A percentile compares a stretch with the other conserved stretches of the same genome.
Evolutionary conservation across 2,329 filamentous ascomycete species (phyloP).

Genomic region (Alternaria sp.): DNA sequence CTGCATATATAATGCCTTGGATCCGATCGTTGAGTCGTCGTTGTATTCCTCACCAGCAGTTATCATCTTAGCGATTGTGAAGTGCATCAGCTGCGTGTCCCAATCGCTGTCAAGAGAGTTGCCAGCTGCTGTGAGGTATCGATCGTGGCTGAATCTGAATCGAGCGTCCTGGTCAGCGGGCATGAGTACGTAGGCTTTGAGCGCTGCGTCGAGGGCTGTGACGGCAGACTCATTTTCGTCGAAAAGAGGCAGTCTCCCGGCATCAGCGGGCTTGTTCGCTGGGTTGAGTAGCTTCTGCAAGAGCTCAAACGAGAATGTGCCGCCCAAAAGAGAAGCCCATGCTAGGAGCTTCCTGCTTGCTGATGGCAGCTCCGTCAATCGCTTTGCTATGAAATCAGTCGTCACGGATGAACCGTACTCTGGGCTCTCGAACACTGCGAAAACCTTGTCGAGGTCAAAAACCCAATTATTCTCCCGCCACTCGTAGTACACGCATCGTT

Average conservation of each 20-base stretch:
- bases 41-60: slow-evolving; percentile 70
- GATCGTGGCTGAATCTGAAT: slow-evolving; percentile 87
- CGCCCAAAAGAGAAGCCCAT: slow-evolving; percentile 86
- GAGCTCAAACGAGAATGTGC: slow-evolving; percentile 82
- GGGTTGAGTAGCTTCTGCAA: slow-evolving; percentile 79
- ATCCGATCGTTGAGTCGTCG: slow-evolving; percentile 63
- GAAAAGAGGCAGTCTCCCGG: slow-evolving; percentile 58
- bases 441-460: slow-evolving; percentile 85
- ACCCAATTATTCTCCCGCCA: slow-evolving; percentile 81
- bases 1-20: slow-evolving; percentile 69
- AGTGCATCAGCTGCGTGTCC: slow-evolving; percentile 73
- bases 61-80: slow-evolving; percentile 82
- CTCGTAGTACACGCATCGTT: slow-evolving; percentile 89
- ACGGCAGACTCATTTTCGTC: slow-evolving; percentile 73
- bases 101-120: slow-evolving; percentile 67
- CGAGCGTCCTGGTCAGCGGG: slow-evolving; percentile 84
- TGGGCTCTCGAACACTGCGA: slow-evolving; percentile 82
- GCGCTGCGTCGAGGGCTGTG: slow-evolving; percentile 79
- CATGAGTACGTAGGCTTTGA: slow-evolving; percentile 82
- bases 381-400: slow-evolving; percentile 80
- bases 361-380: slow-evolving; percentile 77
- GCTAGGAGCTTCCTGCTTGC: slow-evolving; percentile 80
- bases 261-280: slow-evolving; percentile 61
- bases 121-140: slow-evolving; percentile 79
- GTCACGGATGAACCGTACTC: slow-evolving; percentile 82